A percentile compares a stretch with the other conserved stretches of the same genome.
These are phyloP conservation scores for Collybia nuda DNA, from an alignment of 768 basidiomycete genomes.

Conservation along the genomic window DNA sequence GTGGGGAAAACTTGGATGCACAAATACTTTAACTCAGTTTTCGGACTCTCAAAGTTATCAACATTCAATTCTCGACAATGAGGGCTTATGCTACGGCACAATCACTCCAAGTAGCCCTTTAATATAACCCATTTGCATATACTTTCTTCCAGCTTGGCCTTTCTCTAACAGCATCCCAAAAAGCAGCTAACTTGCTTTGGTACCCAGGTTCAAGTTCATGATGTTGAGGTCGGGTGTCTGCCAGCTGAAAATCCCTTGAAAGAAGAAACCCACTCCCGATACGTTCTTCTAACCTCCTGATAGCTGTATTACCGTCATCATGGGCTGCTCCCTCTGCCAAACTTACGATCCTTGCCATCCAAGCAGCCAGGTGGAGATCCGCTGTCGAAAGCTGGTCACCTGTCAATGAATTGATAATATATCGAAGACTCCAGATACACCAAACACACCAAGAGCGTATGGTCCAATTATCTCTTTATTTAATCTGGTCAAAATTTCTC, in stretches of 20 bases:
- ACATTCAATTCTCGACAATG: too few relatives aligned
- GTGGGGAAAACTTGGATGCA: not conserved
- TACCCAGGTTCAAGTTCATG: conserved; percentile 8
- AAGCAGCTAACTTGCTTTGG: conserved; percentile 57
- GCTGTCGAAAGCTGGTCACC: conserved; percentile 84
- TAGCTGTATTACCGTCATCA: conserved; percentile 51
- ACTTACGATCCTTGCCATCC: conserved; percentile 62
- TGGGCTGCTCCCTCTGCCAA: conserved; percentile 52
- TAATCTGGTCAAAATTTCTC: conserved; percentile 43
- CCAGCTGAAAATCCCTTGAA: conserved; percentile 38
- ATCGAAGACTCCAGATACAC: not conserved
- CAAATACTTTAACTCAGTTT: too few relatives aligned
- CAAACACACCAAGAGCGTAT: conserved; percentile 56
- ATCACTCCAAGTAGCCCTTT: conserved; percentile 4
- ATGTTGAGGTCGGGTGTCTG: conserved; percentile 20
- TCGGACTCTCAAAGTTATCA: not conserved
- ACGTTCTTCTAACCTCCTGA: conserved; percentile 51
- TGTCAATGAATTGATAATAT: conserved; percentile 19
- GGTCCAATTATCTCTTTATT: conserved; percentile 64
- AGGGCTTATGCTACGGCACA: too few relatives aligned
- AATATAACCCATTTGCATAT: conserved; percentile 50
- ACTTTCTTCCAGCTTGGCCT: conserved; percentile 74
- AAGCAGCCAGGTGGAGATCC: conserved; percentile 78
- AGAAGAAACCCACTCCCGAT: conserved; percentile 46
- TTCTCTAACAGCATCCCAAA: conserved; percentile 70